Conservation (phyloP, 202 grass and related monocot species). For the Musa balbisiana region DNA sequence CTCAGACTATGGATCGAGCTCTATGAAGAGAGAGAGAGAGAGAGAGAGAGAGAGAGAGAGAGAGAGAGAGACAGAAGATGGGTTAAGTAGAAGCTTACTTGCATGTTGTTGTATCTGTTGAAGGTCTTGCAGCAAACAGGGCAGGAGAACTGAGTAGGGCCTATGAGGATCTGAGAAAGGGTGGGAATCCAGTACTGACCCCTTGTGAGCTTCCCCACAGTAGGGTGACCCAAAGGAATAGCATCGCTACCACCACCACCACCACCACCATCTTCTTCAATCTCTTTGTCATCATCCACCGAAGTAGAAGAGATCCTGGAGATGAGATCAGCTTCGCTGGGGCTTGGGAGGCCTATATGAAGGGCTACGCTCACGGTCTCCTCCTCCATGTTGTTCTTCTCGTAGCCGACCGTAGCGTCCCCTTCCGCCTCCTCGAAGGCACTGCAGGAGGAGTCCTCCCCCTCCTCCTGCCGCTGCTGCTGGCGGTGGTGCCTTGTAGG, state of each 20-base stretch:
- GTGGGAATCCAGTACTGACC: constrained; percentile 99
- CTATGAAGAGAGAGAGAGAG: not conserved
- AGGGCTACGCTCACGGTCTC: constrained; percentile 58
- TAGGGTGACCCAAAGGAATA: constrained; percentile 52
- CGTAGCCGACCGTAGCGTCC: constrained; percentile 36
- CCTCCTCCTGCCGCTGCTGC: not conserved
- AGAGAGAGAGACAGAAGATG: not conserved
- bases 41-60: not conserved
- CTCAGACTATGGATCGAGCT: not conserved
- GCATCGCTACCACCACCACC: constrained; percentile 27
- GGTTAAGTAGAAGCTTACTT: constrained; percentile 33
- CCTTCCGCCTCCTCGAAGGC: constrained; percentile 16
- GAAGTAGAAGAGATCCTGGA: constrained; percentile 32
- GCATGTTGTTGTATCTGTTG: constrained; percentile 99
- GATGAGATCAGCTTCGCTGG: constrained; percentile 39
- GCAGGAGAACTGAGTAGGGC: constrained; percentile 95
- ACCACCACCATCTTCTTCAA: constrained; percentile 12
- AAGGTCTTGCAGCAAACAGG: constrained; percentile 99
- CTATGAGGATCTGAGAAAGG: constrained; percentile 94
- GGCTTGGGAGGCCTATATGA: constrained; percentile 64
- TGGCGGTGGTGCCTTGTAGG: constrained; percentile 21
- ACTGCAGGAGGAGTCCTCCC: constrained; percentile 19
- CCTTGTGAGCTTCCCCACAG: constrained; percentile 84
- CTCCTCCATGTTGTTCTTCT: constrained; percentile 46
- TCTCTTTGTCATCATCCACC: constrained; percentile 32